Percentiles rank a stretch among this genome's conserved stretches.
Conservation (phyloP, 768 basidiomycete genomes). For the Paxillus rubicundulus region DNA sequence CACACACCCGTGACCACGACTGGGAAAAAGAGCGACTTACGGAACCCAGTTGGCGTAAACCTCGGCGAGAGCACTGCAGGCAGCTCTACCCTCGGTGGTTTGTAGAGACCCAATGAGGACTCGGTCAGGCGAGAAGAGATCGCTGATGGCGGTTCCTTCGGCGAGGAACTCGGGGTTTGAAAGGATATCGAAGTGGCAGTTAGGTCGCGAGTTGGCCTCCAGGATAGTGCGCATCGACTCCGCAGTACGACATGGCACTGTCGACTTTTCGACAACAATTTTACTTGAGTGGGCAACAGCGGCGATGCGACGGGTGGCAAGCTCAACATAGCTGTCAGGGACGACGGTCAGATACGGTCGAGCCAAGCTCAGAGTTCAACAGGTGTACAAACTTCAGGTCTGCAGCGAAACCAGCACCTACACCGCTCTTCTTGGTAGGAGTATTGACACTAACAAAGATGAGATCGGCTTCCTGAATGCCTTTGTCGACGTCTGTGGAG, state of each 20-base stretch:
- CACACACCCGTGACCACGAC: neutral
- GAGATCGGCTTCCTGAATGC: slow-evolving; percentile 90
- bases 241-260: slow-evolving; percentile 97
- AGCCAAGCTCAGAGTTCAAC: slow-evolving; percentile 2
- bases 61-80: slow-evolving; percentile 70
- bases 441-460: slow-evolving; percentile 99
- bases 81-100: slow-evolving; percentile 78
- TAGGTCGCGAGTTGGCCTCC: slow-evolving; percentile 93
- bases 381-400: slow-evolving; percentile 82
- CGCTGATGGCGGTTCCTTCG: slow-evolving; percentile 92
- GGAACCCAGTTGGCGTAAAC: slow-evolving; percentile 98
- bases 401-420: slow-evolving; percentile 97
- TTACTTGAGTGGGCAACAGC: slow-evolving; percentile 86
- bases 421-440: slow-evolving; percentile 96
- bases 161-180: slow-evolving; percentile 99
- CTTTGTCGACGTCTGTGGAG: slow-evolving; percentile 91
- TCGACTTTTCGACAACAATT: slow-evolving; percentile 99
- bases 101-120: slow-evolving; percentile 97
- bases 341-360: slow-evolving; percentile 6
- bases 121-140: slow-evolving; percentile 88
- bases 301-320: slow-evolving; percentile 95
- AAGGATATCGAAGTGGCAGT: slow-evolving; percentile 92
- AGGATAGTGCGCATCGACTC: slow-evolving; percentile 99
- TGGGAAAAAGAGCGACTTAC: slow-evolving; percentile 45
- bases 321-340: slow-evolving; percentile 82